phyloP scores from a whole-genome alignment of 805 yeast species.

The Zygoascus biomembranicola region DNA sequence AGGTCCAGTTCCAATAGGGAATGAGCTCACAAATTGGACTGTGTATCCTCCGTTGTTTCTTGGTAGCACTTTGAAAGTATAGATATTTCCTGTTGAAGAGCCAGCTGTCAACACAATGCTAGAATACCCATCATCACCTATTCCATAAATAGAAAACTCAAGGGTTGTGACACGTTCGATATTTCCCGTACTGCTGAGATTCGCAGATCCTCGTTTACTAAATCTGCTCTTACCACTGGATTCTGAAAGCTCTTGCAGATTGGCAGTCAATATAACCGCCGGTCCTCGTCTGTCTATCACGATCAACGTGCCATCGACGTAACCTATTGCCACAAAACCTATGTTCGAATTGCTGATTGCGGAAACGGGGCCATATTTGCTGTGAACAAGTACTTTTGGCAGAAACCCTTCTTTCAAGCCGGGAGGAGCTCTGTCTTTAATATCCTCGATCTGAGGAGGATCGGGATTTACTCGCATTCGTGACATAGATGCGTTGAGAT shows the following conservation, averaged over 20 bases:
- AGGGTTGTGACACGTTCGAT: slow-evolving; percentile 43
- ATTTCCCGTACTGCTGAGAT: not conserved
- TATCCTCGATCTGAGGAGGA: slow-evolving; percentile 28
- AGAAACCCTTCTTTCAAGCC: slow-evolving; percentile 51
- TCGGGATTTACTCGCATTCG: slow-evolving; percentile 2
- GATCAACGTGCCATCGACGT: slow-evolving; percentile 62
- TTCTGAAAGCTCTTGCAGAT: not conserved
- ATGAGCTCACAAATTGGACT: slow-evolving; percentile 42
- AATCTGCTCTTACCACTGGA: not conserved
- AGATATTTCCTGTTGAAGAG: slow-evolving; percentile 62
- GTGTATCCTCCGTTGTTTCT: slow-evolving; percentile 51
- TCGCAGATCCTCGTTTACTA: not conserved
- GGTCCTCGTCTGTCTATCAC: slow-evolving; percentile 74
- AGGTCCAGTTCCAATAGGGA: slow-evolving; percentile 43
- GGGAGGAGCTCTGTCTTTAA: slow-evolving; percentile 46
- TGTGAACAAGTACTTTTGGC: slow-evolving; percentile 43
- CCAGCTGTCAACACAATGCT: slow-evolving; percentile 72
- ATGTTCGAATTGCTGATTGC: slow-evolving; percentile 60
- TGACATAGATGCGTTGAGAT: slow-evolving; percentile 18
- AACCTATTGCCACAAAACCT: slow-evolving; percentile 80
- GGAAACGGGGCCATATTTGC: slow-evolving; percentile 43
- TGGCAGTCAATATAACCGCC: slow-evolving; percentile 39
- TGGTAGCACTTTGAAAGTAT: slow-evolving; percentile 60
- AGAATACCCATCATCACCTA: slow-evolving; percentile 59
- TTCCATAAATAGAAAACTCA: slow-evolving; percentile 66